phyloP scores from a whole-genome alignment of 257 asterid genomes.

The Solanum medicagineum region DNA sequence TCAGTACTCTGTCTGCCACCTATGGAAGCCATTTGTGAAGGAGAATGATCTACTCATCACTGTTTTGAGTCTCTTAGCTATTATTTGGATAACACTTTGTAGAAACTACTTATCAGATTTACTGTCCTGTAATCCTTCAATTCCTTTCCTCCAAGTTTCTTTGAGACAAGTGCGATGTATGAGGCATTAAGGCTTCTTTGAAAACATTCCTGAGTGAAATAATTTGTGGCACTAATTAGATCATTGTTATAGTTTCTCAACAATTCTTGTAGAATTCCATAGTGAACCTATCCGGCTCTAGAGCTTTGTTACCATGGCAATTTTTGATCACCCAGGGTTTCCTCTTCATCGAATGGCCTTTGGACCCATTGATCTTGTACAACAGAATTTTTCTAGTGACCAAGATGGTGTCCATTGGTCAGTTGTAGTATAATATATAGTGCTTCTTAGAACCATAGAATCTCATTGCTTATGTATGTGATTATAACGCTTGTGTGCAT shows the following conservation, averaged over 20 bases:
- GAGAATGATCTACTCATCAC: not conserved
- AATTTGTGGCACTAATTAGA: not conserved
- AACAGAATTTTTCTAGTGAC: not conserved
- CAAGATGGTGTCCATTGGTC: not conserved
- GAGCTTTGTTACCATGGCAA: too few species aligned
- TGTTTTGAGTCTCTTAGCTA: not conserved
- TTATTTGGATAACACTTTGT: not conserved
- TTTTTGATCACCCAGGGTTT: too few species aligned
- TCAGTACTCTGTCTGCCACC: not conserved
- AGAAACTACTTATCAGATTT: not conserved
- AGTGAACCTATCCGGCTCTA: too few species aligned
- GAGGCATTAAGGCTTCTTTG: not conserved
- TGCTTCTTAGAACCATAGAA: not conserved
- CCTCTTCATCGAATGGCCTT: not conserved
- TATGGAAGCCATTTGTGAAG: not conserved
- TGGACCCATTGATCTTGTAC: not conserved
- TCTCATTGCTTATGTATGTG: not conserved
- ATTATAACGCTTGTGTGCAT: not conserved
- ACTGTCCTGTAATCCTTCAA: not conserved
- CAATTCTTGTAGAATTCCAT: not conserved
- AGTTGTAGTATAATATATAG: not conserved
- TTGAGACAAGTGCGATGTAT: not conserved
- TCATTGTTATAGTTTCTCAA: not conserved
- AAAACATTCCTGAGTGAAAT: too few species aligned
- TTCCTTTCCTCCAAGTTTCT: not conserved